These are phyloP conservation scores for Apiotrichum akiyoshidainum DNA, from an alignment of 1,284 basidiomycete genomes.

Conservation along the genomic window DNA sequence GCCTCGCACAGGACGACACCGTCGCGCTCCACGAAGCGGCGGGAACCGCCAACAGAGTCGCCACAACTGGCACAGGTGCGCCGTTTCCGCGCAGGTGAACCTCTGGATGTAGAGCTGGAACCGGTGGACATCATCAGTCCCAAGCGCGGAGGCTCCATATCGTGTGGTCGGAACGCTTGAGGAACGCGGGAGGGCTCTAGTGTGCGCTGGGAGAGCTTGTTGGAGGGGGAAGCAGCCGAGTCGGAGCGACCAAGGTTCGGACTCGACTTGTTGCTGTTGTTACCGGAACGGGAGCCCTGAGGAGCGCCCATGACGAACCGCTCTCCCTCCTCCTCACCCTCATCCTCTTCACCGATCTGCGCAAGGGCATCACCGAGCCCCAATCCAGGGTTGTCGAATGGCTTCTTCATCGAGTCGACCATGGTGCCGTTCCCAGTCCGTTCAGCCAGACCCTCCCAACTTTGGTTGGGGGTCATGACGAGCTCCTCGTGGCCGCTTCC, in stretches of 20 bases:
- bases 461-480: constrained; percentile 47
- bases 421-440: constrained; percentile 9
- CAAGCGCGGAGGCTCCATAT: constrained; percentile 12
- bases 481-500: constrained; percentile 37
- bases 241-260: constrained; percentile 11
- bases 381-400: constrained; percentile 4
- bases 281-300: background rate
- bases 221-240: constrained; percentile 8
- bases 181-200: background rate
- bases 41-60: constrained; percentile 63
- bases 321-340: constrained; percentile 30
- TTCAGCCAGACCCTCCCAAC: constrained; percentile 43
- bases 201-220: background rate
- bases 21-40: constrained; percentile 69
- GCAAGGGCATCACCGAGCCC: constrained; percentile 22
- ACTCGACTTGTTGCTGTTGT: background rate
- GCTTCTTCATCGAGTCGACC: constrained; percentile 5
- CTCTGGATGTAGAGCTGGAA: background rate
- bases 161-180: background rate
- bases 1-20: constrained; percentile 70
- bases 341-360: constrained; percentile 42
- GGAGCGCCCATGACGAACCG: constrained; percentile 18
- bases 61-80: constrained; percentile 63
- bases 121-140: background rate
- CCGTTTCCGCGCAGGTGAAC: constrained; percentile 7